A percentile compares a stretch with the other conserved stretches of the same genome.
Evolutionary conservation across 2,329 filamentous ascomycete genomes (phyloP).

Genomic region (Rhynchosporium graminicola): DNA sequence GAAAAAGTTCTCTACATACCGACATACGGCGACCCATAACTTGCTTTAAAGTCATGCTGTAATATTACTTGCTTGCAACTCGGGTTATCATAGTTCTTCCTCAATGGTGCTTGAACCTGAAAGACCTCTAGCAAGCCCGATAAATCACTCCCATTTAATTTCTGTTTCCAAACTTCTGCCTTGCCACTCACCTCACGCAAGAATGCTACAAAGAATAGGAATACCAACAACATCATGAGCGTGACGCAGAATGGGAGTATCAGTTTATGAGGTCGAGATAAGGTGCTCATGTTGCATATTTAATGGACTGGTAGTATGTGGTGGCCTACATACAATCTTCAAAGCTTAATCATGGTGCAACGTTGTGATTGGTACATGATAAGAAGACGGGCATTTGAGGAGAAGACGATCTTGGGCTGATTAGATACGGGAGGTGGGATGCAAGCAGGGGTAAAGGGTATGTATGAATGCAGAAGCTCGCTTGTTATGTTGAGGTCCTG

Average conservation of each 20-base stretch:
- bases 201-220: constrained; percentile 5
- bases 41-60: constrained; percentile 63
- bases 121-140: constrained; percentile 25
- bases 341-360: constrained; percentile 22
- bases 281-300: constrained; percentile 11
- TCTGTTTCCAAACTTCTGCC: neutral
- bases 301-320: neutral
- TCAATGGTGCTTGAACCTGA: constrained; percentile 31
- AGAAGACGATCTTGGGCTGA: neutral
- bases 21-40: constrained; percentile 69
- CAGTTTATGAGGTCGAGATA: constrained; percentile 7
- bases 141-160: neutral
- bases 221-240: constrained; percentile 11
- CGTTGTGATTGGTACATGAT: constrained; percentile 18
- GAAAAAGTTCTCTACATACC: constrained; percentile 45
- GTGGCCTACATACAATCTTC: neutral
- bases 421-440: constrained; percentile 6
- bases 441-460: neutral
- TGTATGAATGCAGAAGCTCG: constrained; percentile 2
- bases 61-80: constrained; percentile 30
- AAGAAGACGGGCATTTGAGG: neutral
- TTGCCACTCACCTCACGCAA: constrained; percentile 4
- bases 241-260: neutral
- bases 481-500: neutral
- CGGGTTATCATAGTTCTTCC: constrained; percentile 26